Base-by-base conservation (phyloP, 2,329 filamentous ascomycete species). In the Davidsoniella eucalypti region DNA sequence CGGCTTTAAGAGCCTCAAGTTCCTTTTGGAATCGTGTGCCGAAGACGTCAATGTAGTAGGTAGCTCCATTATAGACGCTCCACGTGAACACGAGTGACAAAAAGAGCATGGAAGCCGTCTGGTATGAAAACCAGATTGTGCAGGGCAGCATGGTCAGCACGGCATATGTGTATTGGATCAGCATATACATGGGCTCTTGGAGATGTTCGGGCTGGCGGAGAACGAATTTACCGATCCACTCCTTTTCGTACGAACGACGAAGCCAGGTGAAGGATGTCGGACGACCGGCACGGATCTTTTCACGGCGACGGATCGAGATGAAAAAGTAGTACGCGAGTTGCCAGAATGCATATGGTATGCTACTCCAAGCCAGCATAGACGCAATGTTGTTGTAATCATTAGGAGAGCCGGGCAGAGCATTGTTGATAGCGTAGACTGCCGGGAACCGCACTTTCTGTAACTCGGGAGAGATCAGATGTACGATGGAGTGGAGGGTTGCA, bases 231-330 rank as follows among this genome's bases (percentile, higher is more conserved):
- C 92, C 93, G 56, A 98, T 82, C 79, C 82, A 88, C 2, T 81
- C 84, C 61, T 87, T 92, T 46, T 84, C 79, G 66, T 96, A 98
- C 1, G 87, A 94, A 58, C 79, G 82, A 54, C 88, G 84, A 48
- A 98, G 75, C 92, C 92, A 98, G 47, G 92, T 98, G 64, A 95
- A 98, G 12, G 87, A 94, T 1, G 92, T 98, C 4, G 90, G 92
- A 2, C 90, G 82, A 12, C 92, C 92, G 14, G 92, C 92, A 6
- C 87, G 87, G 60, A 98, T 98, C 70, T 96, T 90, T 52, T 94
- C 87, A 50, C 84, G 79, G n/a, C 90, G 83, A 41, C 92, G 84
- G 37, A 96, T 84, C 1, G 87, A 94, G 65, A 98, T 98, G 57
- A 95, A 76, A 63, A 94, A 82, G 67, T 96, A 93, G 67, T 98